Conservation (phyloP, 1,284 basidiomycete species). For the Naganishia sp. region DNA sequence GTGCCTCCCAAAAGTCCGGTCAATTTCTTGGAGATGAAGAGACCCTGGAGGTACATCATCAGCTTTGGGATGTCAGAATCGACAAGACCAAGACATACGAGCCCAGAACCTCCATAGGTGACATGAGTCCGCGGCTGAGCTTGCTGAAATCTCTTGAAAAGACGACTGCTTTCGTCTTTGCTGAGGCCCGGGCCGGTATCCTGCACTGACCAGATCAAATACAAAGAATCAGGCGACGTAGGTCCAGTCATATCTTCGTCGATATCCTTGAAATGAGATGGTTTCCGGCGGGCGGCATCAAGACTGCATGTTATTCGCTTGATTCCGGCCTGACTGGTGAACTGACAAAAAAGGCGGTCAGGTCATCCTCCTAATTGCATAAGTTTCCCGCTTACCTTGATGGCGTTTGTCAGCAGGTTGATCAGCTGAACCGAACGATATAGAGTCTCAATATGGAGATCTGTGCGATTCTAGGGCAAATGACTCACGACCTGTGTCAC, state of each 20-base stretch:
- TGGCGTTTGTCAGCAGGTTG: slow-evolving; percentile 39
- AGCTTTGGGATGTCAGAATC: background rate
- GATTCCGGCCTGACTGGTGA: slow-evolving; percentile 33
- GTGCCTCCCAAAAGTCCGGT: slow-evolving; percentile 37
- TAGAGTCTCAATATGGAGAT: background rate
- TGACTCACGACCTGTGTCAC: slow-evolving; percentile 37
- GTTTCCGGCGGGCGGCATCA: slow-evolving; percentile 22
- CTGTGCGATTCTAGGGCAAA: background rate
- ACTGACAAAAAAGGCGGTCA: slow-evolving; percentile 6
- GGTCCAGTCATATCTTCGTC: background rate
- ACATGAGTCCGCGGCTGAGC: slow-evolving; percentile 39
- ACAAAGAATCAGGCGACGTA: slow-evolving; percentile 10
- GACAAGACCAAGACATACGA: slow-evolving; percentile 27
- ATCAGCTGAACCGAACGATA: slow-evolving; percentile 31
- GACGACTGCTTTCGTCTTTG: slow-evolving; percentile 34
- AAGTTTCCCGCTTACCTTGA: slow-evolving; percentile 32
- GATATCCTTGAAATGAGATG: too few relatives aligned
- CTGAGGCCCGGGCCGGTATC: slow-evolving; percentile 39
- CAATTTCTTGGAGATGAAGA: slow-evolving; percentile 39
- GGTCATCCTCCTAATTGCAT: background rate
- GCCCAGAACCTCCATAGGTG: slow-evolving; percentile 40
- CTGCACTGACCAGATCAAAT: slow-evolving; percentile 36
- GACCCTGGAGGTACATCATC: slow-evolving; percentile 27
- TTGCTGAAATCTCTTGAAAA: slow-evolving; percentile 41
- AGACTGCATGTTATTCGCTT: slow-evolving; percentile 37